Conservation (phyloP, 2,329 filamentous ascomycete genomes). For the Drechslera avenae region DNA sequence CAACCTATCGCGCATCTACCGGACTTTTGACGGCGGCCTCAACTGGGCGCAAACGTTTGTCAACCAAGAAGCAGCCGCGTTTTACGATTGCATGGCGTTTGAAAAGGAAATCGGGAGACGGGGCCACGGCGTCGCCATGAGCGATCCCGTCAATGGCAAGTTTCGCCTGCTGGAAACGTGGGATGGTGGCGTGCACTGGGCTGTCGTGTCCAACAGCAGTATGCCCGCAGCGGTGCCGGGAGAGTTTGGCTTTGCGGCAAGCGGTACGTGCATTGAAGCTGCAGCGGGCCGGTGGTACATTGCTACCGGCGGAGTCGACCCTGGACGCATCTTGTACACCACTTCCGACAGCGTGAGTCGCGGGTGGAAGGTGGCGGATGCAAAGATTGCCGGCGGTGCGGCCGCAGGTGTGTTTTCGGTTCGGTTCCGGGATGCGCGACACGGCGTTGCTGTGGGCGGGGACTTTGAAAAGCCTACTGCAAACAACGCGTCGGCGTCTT, state of each 20-base stretch:
- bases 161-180: constrained; percentile 37
- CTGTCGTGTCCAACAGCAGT: constrained; percentile 12
- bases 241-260: constrained; percentile 35
- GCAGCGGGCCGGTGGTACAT: constrained; percentile 37
- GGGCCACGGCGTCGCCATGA: constrained; percentile 32
- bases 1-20: constrained; percentile 31
- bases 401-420: constrained; percentile 40
- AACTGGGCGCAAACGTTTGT: constrained; percentile 31
- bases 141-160: constrained; percentile 36
- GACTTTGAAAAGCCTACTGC: constrained; percentile 30
- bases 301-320: constrained; percentile 32
- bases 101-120: constrained; percentile 16
- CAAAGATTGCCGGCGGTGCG: constrained; percentile 27
- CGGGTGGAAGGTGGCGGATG: constrained; percentile 29
- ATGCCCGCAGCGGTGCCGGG: constrained; percentile 29
- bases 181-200: constrained; percentile 32
- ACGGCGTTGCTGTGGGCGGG: constrained; percentile 37
- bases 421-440: constrained; percentile 28
- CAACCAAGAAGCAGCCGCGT: constrained; percentile 31
- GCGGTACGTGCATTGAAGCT: constrained; percentile 36
- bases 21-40: constrained; percentile 27
- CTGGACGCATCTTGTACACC: constrained; percentile 32
- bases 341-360: constrained; percentile 7
- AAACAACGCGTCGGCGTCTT: constrained; percentile 28
- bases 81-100: constrained; percentile 40